Evolutionary conservation across 2,329 filamentous ascomycete genomes (phyloP), one percentile per base, ranked within the genome.

Genomic region (Trichoderma gracile): DNA sequence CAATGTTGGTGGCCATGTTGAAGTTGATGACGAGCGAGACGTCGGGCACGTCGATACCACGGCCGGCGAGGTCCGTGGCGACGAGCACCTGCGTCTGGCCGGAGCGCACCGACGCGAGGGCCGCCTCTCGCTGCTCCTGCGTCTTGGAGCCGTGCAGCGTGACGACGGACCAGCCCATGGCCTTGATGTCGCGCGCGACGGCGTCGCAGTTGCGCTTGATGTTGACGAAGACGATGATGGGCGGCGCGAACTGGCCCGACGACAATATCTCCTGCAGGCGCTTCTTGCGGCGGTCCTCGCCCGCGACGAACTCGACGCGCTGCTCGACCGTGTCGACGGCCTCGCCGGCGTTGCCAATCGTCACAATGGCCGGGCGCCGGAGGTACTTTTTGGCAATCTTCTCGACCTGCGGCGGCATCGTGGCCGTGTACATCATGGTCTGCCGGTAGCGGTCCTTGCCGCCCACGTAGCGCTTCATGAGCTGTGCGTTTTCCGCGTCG

Each of bases 401-500:
- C 75, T 99, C 95, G 17, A 99, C 91, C 0, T 91, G 87, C 0
- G 91, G 80, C 1, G 95, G 93, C 95, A 99, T 99, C 30, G 95
- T 99, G 60, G 95, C 95, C 69, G 95, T 98, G 86, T 98, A 99
- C 95, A 99, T 99, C 95, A 99, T 99, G 0, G 95, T 99, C 77
- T 99, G 94, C 65, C 95, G 84, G 79, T 98, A 98, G 23, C 90
- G 85, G 72, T 93, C 89, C 69, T 87, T 87, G 19, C 87, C 87
- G 60, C 89, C 88, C 1, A 96, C 79, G 71, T 90, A 90, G 65
- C 86, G 84, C 71, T 88, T 89, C 94, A 98, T 98, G n/a, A 89
- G 87, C 64, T 85, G 81, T 0, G 91, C 82, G 73, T 98, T 86
- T 76, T 99, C 95, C 6, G 95, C 95, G 60, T 91, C 92, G 14